Evolutionary conservation across 345 rosid genomes (phyloP), one percentile per base, ranked within the genome.

Genomic region (Lepidium africanum): DNA sequence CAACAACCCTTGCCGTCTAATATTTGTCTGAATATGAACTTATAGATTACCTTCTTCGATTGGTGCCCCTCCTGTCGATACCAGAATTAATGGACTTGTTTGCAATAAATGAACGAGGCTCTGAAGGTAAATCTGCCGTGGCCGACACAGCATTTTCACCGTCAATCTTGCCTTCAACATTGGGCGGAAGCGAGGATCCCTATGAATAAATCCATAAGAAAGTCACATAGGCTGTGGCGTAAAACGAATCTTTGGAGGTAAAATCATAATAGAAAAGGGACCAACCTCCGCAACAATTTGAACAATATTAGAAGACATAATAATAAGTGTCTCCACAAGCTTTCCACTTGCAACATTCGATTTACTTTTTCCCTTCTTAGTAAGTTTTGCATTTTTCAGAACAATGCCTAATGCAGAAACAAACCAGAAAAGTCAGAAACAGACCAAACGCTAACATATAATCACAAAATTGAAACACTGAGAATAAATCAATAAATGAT

Each of bases 231-330:
- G 57, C 46, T 35, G 33, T 30, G 43, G 45, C 55, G n/a, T 57
- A 58, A 61, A 60, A 51, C 3, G 43, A 41, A 27, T 62, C 58
- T 35, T 49, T 15, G 46, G 23, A 56, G 38, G 46, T 8, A 66
- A 35, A 17, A 14, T 37, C 17, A 39, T 16, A 38, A 52, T 17
- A 23, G 15, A 10, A 57, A 33, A 59, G 70, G 71, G 68, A 64
- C 72, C 63, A 76, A 86, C 98, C 91, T 81, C 84, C 0, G 89
- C 90, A 76, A 89, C 81, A 63, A 89, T 84, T 81, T 89, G 92
- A 77, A 83, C 96, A 71, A 92, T 83, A 75, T 87, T 88, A 43
- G 61, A 69, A 1, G 89, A 73, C 17, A 73, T 78, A 71, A 92
- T 83, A 47, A 89, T 83, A 65, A 89, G 89, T 1, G 95, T 86